Conservation (phyloP, 2,329 filamentous ascomycete genomes). For the Neonectria magnoliae region DNA sequence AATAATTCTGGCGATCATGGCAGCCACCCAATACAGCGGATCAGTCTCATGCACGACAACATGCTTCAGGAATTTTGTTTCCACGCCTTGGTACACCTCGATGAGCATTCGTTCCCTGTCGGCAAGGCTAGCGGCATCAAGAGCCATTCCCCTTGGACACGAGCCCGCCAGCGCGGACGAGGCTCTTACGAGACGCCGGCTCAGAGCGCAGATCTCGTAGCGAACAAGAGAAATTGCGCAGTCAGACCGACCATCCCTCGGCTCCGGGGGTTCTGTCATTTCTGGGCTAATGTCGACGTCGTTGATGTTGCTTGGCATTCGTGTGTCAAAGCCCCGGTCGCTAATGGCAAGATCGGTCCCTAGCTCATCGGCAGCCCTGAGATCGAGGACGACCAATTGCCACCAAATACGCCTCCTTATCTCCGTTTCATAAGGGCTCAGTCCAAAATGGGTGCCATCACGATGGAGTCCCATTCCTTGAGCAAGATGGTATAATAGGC, state of each 20-base stretch:
- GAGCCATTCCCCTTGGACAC: constrained; percentile 41
- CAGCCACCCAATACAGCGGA: constrained; percentile 73
- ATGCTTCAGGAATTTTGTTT: constrained; percentile 64
- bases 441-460: constrained; percentile 60
- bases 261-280: constrained; percentile 57
- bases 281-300: constrained; percentile 59
- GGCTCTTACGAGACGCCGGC: constrained; percentile 48
- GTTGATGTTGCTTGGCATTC: constrained; percentile 61
- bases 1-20: constrained; percentile 75
- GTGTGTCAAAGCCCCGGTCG: constrained; percentile 57
- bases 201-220: constrained; percentile 60
- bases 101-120: constrained; percentile 60
- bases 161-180: constrained; percentile 47
- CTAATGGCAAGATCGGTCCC: constrained; percentile 58
- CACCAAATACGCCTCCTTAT: constrained; percentile 71
- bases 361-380: constrained; percentile 63
- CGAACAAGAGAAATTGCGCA: constrained; percentile 60
- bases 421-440: constrained; percentile 68
- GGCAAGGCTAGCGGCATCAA: constrained; percentile 41
- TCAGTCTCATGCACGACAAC: constrained; percentile 57
- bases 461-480: constrained; percentile 70
- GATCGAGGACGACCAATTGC: constrained; percentile 66
- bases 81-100: constrained; percentile 62
- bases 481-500: constrained; percentile 66
- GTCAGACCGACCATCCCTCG: constrained; percentile 63